These are phyloP conservation scores for Irpex lacteus DNA, from an alignment of 1,284 basidiomycete genomes.

Conservation along the genomic window DNA sequence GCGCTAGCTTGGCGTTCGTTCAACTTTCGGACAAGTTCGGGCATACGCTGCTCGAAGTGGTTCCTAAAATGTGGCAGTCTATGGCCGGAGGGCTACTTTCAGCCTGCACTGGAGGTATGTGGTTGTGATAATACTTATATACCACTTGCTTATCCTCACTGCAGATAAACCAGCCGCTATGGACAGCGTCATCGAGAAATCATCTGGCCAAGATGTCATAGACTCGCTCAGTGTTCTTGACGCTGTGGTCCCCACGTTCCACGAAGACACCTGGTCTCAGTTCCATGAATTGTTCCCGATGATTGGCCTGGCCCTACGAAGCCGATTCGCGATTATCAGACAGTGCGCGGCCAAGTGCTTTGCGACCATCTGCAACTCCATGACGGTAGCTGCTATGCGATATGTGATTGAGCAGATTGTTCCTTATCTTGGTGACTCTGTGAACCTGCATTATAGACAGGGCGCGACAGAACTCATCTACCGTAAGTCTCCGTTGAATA, in stretches of 20 bases:
- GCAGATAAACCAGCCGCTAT: conserved; percentile 53
- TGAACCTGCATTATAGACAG: conserved; percentile 79
- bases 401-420: conserved; percentile 85
- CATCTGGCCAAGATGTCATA: conserved; percentile 87
- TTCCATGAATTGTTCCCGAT: conserved; percentile 76
- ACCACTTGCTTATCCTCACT: not conserved
- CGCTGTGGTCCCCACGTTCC: conserved; percentile 76
- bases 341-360: conserved; percentile 87
- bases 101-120: conserved; percentile 64
- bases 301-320: conserved; percentile 76
- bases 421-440: conserved; percentile 83
- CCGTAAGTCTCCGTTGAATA: conserved; percentile 51
- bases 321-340: conserved; percentile 85
- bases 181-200: conserved; percentile 64
- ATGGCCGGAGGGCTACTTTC: conserved; percentile 79
- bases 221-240: conserved; percentile 92
- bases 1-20: conserved; percentile 83
- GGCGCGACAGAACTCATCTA: conserved; percentile 90
- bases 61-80: conserved; percentile 94
- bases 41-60: conserved; percentile 63
- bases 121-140: conserved; percentile 4
- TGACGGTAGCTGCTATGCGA: conserved; percentile 85
- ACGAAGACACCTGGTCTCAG: conserved; percentile 66
- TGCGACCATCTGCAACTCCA: conserved; percentile 83
- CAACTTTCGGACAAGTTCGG: conserved; percentile 83